phyloP scores from a whole-genome alignment of 129 eudicot species.

The Kitagawia praeruptora region DNA sequence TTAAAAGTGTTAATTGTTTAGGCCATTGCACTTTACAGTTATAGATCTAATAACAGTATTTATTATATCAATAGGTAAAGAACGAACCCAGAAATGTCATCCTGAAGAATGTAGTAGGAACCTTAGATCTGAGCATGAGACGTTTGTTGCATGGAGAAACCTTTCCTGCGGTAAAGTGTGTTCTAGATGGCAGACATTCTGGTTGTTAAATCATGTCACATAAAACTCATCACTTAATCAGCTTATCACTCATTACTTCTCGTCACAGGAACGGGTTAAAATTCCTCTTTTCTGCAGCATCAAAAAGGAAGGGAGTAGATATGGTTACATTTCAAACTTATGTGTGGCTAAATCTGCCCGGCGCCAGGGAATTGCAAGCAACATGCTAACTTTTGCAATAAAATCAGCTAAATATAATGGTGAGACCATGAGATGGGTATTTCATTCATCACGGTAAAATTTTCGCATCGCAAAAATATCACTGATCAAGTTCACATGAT shows the following conservation, averaged over 20 bases:
- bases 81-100: conserved; percentile 39
- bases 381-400: conserved; percentile 63
- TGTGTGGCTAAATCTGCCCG: conserved; percentile 82
- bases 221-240: background rate
- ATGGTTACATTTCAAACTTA: conserved; percentile 68
- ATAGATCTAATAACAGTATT: background rate
- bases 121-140: conserved; percentile 73
- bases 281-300: conserved; percentile 38
- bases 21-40: background rate
- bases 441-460: background rate
- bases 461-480: background rate
- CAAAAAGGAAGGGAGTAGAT: conserved; percentile 35
- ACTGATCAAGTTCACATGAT: conserved; percentile 13
- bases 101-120: conserved; percentile 74
- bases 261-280: conserved; percentile 51
- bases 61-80: conserved; percentile 37
- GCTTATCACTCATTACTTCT: background rate
- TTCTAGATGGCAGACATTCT: conserved; percentile 15
- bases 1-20: conserved; percentile 4
- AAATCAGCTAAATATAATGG: conserved; percentile 52
- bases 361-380: conserved; percentile 77
- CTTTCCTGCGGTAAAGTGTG: conserved; percentile 67
- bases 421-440: conserved; percentile 22
- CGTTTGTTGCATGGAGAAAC: conserved; percentile 59
- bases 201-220: conserved; percentile 6